phyloP scores from a whole-genome alignment of 2,329 filamentous ascomycete genomes.

The Scedosporium aurantiacum region DNA sequence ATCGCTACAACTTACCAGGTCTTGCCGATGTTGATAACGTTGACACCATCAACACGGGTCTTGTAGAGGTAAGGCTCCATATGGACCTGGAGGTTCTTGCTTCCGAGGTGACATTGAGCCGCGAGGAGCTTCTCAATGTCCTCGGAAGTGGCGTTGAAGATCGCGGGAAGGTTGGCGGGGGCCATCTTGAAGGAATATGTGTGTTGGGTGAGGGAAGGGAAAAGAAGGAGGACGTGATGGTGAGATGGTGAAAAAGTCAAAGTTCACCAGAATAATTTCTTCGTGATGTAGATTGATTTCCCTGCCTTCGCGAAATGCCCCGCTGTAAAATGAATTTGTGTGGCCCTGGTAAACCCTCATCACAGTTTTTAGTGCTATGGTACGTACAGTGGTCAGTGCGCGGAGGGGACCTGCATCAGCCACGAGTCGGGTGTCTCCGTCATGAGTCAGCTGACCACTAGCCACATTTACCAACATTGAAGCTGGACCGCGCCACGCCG shows the following conservation, averaged over 20 bases:
- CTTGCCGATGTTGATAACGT: constrained; percentile 99
- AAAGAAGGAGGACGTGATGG: background rate
- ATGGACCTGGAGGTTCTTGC: constrained; percentile 99
- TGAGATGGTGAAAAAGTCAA: background rate
- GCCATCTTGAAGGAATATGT: constrained; percentile 61
- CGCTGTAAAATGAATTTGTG: constrained; percentile 5
- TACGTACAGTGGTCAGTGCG: background rate
- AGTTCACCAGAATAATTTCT: constrained; percentile 3
- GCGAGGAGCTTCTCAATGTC: constrained; percentile 99
- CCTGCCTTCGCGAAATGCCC: background rate
- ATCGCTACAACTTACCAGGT: constrained; percentile 65
- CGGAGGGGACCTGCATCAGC: background rate
- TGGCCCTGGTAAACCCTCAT: constrained; percentile 6
- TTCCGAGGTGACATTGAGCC: constrained; percentile 91
- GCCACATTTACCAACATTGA: background rate
- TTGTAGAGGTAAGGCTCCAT: constrained; percentile 99
- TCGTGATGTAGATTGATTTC: constrained; percentile 4
- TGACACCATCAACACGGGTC: constrained; percentile 96
- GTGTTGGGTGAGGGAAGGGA: background rate
- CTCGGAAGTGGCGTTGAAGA: constrained; percentile 94
- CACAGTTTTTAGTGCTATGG: background rate
- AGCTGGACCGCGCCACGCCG: background rate
- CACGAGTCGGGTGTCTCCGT: background rate
- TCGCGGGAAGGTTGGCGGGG: constrained; percentile 82
- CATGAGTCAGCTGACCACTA: background rate